Conservation (phyloP, 345 rosid genomes). For the Populus nigra region DNA sequence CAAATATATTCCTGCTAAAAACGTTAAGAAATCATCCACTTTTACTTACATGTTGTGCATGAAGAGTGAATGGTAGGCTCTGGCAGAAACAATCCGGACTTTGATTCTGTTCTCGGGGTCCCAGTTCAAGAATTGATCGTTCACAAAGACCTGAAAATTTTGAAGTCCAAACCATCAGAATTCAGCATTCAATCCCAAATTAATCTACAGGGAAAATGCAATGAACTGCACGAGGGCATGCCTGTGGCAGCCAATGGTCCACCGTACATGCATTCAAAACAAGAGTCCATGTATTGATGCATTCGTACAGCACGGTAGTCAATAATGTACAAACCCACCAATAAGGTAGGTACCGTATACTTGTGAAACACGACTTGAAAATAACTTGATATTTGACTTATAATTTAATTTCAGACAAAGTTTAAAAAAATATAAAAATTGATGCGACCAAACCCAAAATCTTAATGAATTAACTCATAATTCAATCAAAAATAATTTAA, state of each 20-base stretch:
- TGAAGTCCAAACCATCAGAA: neutral
- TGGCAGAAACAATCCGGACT: constrained; percentile 95
- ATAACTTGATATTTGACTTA: too few relatives aligned
- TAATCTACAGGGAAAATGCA: neutral
- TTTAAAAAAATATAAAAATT: too few relatives aligned
- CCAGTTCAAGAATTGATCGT: constrained; percentile 95
- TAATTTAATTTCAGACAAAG: too few relatives aligned
- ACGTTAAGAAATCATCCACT: constrained; percentile 1
- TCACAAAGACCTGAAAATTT: constrained; percentile 68
- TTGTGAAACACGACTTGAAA: too few relatives aligned
- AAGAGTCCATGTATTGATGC: too few relatives aligned
- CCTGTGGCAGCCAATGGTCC: too few relatives aligned
- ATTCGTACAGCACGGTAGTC: too few relatives aligned
- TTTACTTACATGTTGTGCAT: constrained; percentile 98
- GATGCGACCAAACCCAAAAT: too few relatives aligned
- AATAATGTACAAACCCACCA: too few relatives aligned
- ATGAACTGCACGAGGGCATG: neutral
- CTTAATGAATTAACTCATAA: too few relatives aligned
- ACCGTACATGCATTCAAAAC: neutral
- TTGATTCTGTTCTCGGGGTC: constrained; percentile 85
- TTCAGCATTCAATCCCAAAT: neutral
- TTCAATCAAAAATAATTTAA: too few relatives aligned
- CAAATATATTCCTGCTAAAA: neutral
- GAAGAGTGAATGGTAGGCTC: constrained; percentile 96
- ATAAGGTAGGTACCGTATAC: too few relatives aligned